Evolutionary conservation across 192 early-diverging fungal genomes (phyloP).

Genomic region (Backusella luteola): DNA sequence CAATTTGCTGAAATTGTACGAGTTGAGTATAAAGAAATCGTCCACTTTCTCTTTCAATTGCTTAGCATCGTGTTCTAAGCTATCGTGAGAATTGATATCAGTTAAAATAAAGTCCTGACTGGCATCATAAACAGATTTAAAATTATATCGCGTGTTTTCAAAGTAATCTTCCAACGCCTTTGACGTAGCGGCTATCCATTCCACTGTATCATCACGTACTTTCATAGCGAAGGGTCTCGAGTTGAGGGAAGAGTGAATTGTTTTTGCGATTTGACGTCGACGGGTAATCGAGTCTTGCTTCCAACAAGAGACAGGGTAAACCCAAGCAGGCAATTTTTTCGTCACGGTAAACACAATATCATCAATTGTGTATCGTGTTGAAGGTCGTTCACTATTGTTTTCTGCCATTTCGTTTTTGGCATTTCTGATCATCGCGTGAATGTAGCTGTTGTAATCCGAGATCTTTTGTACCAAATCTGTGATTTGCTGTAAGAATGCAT

Average conservation of each 20-base stretch:
- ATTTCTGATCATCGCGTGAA: not conserved
- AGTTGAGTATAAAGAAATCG: not conserved
- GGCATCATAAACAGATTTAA: not conserved
- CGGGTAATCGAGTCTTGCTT: not conserved
- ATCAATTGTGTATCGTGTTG: not conserved
- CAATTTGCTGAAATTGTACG: not conserved
- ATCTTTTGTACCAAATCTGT: not conserved
- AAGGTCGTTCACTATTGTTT: not conserved
- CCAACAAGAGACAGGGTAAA: not conserved
- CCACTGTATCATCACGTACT: not conserved
- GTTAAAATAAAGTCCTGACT: not conserved
- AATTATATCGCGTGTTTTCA: not conserved
- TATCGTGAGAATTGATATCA: not conserved
- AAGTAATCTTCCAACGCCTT: not conserved
- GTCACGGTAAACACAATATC: slow-evolving; percentile 4
- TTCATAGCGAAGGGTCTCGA: not conserved
- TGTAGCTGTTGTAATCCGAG: not conserved
- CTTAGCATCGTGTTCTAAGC: not conserved
- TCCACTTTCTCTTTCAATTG: not conserved
- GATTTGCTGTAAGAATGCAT: not conserved
- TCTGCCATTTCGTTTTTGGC: not conserved
- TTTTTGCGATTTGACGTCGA: slow-evolving; percentile 4
- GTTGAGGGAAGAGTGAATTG: not conserved
- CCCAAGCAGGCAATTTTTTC: not conserved
- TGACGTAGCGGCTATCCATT: not conserved